These are phyloP conservation scores for Tulasnella sp. DNA, from an alignment of 768 basidiomycete genomes.

Conservation along the genomic window DNA sequence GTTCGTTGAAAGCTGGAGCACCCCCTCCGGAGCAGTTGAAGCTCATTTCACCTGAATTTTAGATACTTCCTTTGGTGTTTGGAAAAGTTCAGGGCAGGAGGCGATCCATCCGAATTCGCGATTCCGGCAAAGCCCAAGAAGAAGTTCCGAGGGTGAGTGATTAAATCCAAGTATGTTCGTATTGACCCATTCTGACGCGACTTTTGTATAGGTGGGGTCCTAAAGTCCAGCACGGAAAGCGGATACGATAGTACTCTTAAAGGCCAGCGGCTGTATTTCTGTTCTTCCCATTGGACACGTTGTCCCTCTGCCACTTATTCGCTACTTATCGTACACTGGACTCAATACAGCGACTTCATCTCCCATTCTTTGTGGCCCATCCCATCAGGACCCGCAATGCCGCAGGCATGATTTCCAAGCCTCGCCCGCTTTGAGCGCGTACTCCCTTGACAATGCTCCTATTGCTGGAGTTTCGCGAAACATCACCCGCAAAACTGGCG, in stretches of 20 bases:
- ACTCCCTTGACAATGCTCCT: too few species aligned
- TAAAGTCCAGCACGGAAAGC: slow-evolving; percentile 66
- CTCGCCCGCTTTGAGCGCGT: too few species aligned
- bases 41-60: neutral
- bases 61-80: slow-evolving; percentile 85
- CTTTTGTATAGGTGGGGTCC: slow-evolving; percentile 60
- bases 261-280: neutral
- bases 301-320: neutral
- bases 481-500: too few species aligned
- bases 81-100: slow-evolving; percentile 67
- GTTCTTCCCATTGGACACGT: neutral
- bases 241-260: slow-evolving; percentile 45
- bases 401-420: too few species aligned
- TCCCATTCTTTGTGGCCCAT: too few species aligned
- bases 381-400: too few species aligned
- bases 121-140: slow-evolving; percentile 67
- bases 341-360: neutral
- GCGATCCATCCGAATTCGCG: slow-evolving; percentile 56
- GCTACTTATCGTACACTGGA: neutral
- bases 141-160: slow-evolving; percentile 70
- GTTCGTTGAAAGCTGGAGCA: slow-evolving; percentile 43
- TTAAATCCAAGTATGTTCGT: slow-evolving; percentile 14
- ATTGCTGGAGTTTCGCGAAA: too few species aligned
- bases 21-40: neutral
- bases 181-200: neutral